Evolutionary conservation across 2,329 filamentous ascomycete genomes (phyloP).

Genomic region (Fusarium anguioides): DNA sequence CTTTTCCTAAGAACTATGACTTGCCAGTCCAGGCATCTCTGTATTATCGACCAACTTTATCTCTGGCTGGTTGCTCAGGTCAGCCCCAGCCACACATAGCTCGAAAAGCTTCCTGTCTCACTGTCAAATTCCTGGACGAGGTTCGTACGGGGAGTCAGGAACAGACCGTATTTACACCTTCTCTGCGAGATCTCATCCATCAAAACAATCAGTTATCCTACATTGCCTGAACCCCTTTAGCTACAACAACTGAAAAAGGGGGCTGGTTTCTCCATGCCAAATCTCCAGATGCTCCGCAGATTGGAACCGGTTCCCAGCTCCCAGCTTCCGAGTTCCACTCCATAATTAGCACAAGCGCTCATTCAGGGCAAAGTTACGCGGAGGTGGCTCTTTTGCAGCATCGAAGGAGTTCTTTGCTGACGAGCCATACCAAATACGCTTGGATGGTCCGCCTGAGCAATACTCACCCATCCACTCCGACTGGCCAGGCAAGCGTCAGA

Average conservation of each 20-base stretch:
- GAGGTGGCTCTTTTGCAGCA: conserved; percentile 13
- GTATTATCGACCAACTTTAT: not conserved
- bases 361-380: conserved; percentile 27
- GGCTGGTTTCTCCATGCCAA: conserved; percentile 40
- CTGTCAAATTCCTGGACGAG: conserved; percentile 9
- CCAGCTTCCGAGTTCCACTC: conserved; percentile 39
- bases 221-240: not conserved
- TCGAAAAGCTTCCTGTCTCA: not conserved
- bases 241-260: conserved; percentile 26
- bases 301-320: conserved; percentile 36
- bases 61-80: conserved; percentile 5
- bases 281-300: conserved; percentile 43
- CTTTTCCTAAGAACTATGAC: not conserved
- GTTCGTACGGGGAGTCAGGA: not conserved
- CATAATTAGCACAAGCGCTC: conserved; percentile 38
- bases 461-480: conserved; percentile 33
- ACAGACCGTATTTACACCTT: not conserved
- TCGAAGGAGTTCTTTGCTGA: conserved; percentile 19
- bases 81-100: conserved; percentile 30
- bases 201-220: not conserved
- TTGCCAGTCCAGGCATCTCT: conserved; percentile 21
- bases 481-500: conserved; percentile 38
- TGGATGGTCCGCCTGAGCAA: conserved; percentile 29
- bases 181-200: not conserved
- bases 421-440: conserved; percentile 20